These are phyloP conservation scores for Colletotrichum simmondsii DNA, from an alignment of 2,329 filamentous ascomycete species.

Conservation along the genomic window DNA sequence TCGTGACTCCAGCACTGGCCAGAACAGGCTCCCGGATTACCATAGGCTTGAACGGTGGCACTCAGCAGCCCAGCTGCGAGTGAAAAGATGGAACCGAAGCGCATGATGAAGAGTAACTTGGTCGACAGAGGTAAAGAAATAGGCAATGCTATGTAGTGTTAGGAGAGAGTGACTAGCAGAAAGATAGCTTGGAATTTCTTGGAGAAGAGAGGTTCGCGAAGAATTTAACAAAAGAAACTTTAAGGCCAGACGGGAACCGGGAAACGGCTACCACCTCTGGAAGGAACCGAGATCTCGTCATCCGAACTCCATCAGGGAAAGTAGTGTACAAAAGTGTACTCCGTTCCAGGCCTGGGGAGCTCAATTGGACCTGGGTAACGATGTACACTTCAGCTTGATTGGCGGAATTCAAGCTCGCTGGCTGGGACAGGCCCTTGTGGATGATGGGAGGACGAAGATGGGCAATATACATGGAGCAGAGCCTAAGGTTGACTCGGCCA, in stretches of 20 bases:
- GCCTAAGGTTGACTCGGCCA: not conserved
- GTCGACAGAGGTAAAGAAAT: not conserved
- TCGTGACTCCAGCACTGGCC: constrained; percentile 51
- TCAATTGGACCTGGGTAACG: not conserved
- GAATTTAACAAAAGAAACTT: not conserved
- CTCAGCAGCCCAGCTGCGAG: constrained; percentile 23
- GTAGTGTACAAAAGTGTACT: not conserved
- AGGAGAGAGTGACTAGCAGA: not conserved
- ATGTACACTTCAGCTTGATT: not conserved
- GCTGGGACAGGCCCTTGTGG: not conserved
- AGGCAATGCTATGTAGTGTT: not conserved
- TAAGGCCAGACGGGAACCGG: not conserved
- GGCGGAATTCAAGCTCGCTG: constrained; percentile 2
- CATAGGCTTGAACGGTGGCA: constrained; percentile 35
- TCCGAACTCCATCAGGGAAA: not conserved
- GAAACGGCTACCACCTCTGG: not conserved
- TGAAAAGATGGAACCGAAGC: constrained; percentile 19
- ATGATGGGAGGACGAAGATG: not conserved
- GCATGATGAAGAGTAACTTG: constrained; percentile 9
- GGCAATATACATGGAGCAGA: constrained; percentile 27
- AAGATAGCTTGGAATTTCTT: not conserved
- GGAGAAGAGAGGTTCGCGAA: not conserved
- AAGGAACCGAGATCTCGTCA: constrained; percentile 3
- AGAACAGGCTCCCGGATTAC: constrained; percentile 49
- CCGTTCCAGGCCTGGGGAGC: not conserved